These are phyloP conservation scores for Phlebiopsis gigantea DNA, from an alignment of 768 basidiomycete genomes.

Conservation along the genomic window DNA sequence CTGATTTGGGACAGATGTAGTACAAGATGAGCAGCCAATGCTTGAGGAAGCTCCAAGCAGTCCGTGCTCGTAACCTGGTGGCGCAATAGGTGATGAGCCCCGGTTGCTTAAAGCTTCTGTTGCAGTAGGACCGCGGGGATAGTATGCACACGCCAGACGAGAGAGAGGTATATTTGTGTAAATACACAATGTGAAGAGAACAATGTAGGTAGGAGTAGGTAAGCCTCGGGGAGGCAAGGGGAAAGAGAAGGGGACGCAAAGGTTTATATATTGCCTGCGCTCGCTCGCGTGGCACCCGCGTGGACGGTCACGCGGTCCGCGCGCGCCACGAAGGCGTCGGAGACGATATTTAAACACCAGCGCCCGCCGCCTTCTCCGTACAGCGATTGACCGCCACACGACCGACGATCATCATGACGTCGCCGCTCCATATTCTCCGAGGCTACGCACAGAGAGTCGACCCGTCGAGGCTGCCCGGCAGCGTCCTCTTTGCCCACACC, in stretches of 20 bases:
- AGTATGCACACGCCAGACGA: too few relatives aligned
- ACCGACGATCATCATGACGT: constrained; percentile 1
- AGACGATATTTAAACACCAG: not conserved
- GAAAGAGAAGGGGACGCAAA: not conserved
- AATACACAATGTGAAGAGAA: not conserved
- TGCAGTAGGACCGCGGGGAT: not conserved
- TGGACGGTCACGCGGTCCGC: not conserved
- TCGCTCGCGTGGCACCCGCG: not conserved
- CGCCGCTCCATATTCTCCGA: not conserved
- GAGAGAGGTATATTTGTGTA: too few relatives aligned
- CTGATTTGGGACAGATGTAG: too few relatives aligned
- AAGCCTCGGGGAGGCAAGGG: not conserved
- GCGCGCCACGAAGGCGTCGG: constrained; percentile 6
- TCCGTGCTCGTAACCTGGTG: constrained; percentile 4
- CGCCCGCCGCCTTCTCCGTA: not conserved
- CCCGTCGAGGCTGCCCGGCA: not conserved
- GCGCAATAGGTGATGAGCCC: constrained; percentile 9
- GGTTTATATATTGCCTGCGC: too few relatives aligned
- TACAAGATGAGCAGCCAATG: not conserved
- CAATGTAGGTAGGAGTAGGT: not conserved
- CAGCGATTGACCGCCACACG: not conserved
- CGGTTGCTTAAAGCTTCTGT: not conserved
- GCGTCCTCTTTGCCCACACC: constrained; percentile 45
- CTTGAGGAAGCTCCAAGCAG: not conserved
- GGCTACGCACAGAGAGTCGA: not conserved